Evolutionary conservation across 192 early-diverging fungal genomes (phyloP), one percentile per base, ranked within the genome.

Genomic region (Backusella morwellensis): DNA sequence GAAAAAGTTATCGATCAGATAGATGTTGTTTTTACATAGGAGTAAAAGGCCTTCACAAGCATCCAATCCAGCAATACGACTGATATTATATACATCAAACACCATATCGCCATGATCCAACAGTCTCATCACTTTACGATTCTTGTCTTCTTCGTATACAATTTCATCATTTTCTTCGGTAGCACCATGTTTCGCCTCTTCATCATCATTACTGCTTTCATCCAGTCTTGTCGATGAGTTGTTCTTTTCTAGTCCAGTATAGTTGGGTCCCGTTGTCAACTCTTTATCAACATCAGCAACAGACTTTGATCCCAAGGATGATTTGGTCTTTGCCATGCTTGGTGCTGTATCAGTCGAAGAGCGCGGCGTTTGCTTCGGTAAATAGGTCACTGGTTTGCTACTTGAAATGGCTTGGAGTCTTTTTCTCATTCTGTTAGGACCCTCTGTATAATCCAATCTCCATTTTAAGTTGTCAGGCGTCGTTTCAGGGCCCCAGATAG

Each of bases 1-100:
- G 71, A 91, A 88, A 74, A 90, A 92, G 68, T 90, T 91, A 79
- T 94, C 91, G 32, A 94, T 88, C 35, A 94, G 75, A 70, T 94
- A 94, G 68, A 94, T 84, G 74, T 92, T 90, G 32, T 91, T 76
- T 56, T 92, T 89, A 77, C 93, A 91, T 5, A 94, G 76, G 1
- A 94, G 44, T 32, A 91, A 80, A 35, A 94, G 68, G 5, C 93
- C 91, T 74, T 93, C 93, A 32, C 88, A 82, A 1, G 92, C 87
- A 80, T 93, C 93, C 34, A 94, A 79, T 42, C 92, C 93, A 36
- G 83, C 78, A 17, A 94, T 84, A 44, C 88, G 84, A 32, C 89
- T 91, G 73, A 88, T 82, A 80, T 94, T 94, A 72, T 89, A 90
- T 29, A 88, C 88, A 50, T 94, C 93, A 17, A 93, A 75, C 0